Conservation (phyloP, 169 alveolate species). For the Eimeria brunetti region DNA sequence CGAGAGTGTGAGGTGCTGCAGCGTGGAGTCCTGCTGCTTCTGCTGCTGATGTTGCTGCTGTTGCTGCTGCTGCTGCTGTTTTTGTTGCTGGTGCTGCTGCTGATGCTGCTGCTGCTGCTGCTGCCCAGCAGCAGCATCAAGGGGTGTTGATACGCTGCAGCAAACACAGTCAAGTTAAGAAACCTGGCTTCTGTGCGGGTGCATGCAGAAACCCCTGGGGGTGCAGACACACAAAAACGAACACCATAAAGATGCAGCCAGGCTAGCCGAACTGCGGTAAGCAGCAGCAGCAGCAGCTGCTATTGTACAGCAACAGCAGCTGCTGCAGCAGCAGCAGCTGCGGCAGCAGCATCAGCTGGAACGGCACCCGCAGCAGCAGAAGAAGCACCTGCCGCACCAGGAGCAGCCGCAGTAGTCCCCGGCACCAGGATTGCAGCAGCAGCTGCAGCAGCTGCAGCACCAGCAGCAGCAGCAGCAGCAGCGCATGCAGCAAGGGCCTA, state of each 20-base stretch:
- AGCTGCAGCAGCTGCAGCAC: neutral
- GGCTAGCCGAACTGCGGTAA: slow-evolving; percentile 45
- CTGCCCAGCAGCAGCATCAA: neutral
- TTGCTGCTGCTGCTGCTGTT: too few relatives aligned
- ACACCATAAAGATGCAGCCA: neutral
- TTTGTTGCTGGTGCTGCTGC: neutral
- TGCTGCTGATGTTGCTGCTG: neutral
- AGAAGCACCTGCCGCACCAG: neutral
- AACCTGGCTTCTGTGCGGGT: too few relatives aligned
- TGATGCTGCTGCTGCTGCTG: neutral
- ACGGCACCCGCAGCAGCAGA: neutral
- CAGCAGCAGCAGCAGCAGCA: slow-evolving; percentile 18
- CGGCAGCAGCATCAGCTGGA: too few relatives aligned
- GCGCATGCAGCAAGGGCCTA: neutral
- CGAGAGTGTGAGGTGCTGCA: neutral
- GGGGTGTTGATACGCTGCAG: too few relatives aligned
- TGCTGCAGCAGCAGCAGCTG: too few relatives aligned
- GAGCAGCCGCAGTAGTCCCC: neutral
- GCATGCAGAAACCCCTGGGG: neutral
- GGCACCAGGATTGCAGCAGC: neutral
- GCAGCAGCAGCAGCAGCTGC: neutral
- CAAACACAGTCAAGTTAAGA: too few relatives aligned
- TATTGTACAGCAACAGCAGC: neutral
- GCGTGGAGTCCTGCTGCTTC: neutral
- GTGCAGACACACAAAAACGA: neutral